Base-by-base conservation (phyloP, 805 yeast species). In the Jamesozyma hellenica region DNA sequence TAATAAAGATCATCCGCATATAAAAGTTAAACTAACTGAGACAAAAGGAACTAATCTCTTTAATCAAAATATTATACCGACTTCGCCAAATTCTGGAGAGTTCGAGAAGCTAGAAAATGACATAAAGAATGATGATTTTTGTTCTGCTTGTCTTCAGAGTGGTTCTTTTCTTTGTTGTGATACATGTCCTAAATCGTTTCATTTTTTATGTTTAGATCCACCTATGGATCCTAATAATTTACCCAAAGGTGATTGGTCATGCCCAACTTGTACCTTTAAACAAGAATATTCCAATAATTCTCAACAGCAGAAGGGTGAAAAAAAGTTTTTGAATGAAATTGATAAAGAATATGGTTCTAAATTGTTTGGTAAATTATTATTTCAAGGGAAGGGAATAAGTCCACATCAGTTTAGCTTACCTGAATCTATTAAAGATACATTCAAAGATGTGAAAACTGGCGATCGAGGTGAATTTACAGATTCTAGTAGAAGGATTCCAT, bases 141-240 rank as follows among this genome's bases (percentile, higher is more conserved):
- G 98, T 55, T 68, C 83, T n/a, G 71, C 92, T 0, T 90, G 98
- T 64, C 88, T 94, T 2, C 84, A 86, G 21, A 68, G 87, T 0
- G 98, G 98, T 11, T 71, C 83, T 21, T 87, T 90, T 51, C 67
- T 90, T 18, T 92, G 97, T 61, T 90, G 98, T 63, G 98, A 90
- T 51, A 70, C 83, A 2, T 90, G 98, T 60, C 96, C 96, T 0
- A 72, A 71, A 51, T 83, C 95, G 2, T 92, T 90, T 61, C 98
- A 90, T 56, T 86, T 92, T 55, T 69, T 83, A 4, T 90, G 98
- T 58, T 74, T 90, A 44, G 82, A 84, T 51, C 97, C 97, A 3
- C 97, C 98, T 0, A 63, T 80, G 27, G 85, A 81, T 49, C 86
- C 81, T 32, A 69, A 72, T 37, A 56, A 71, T 29, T 62, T 85